Base-by-base conservation (phyloP, 1,139 yeast species). In the Wickerhamomyces sp. region DNA sequence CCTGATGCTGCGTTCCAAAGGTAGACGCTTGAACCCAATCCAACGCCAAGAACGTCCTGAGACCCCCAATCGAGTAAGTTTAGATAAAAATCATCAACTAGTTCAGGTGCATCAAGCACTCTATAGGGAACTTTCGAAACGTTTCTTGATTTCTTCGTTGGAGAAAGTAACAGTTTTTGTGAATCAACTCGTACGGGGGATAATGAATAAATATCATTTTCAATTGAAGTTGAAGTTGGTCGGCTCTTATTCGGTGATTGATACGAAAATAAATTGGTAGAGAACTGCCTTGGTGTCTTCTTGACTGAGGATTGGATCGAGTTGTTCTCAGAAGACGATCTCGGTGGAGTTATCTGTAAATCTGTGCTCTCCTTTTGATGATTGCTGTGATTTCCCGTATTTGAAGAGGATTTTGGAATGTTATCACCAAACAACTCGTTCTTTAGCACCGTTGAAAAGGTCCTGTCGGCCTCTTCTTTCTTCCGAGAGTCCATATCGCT, bases 1-100 rank as follows among this genome's bases (percentile, higher is more conserved):
- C 95, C 96, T 0, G 89, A 76, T 12, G 79, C 68, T 1, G 95
- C 95, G 56, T 88, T 89, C 89, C 97, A 89, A 17, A 89, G 63
- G 55, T 91, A 91, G 1, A 89, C 96, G 33, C 86, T 73, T 37
- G 85, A 78, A 0, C 95, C 95, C 30, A 91, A 66, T 0, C 96
- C 97, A 9, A 91, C 98, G 0, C 94, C 96, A 25, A 91, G 62
- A 20, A 85, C 65, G 58, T 89, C 95, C 43, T 82, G 88, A 23
- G 86, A 76, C 0, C 97, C 96, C 99, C 99, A 91, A 57, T 91
- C 97, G 2, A 91, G 85, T 40, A 91, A 66, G 55, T 91, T 93
- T 29, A 88, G 68, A 55, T 91, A 91, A 55, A 89, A 91, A 58
- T 91, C 97, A 57, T 93, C 98, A 10, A 88, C 85, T 25, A 93